Evolutionary conservation across 192 early-diverging fungal genomes (phyloP), one percentile per base, ranked within the genome.

Genomic region (Entomortierella chlamydospora): DNA sequence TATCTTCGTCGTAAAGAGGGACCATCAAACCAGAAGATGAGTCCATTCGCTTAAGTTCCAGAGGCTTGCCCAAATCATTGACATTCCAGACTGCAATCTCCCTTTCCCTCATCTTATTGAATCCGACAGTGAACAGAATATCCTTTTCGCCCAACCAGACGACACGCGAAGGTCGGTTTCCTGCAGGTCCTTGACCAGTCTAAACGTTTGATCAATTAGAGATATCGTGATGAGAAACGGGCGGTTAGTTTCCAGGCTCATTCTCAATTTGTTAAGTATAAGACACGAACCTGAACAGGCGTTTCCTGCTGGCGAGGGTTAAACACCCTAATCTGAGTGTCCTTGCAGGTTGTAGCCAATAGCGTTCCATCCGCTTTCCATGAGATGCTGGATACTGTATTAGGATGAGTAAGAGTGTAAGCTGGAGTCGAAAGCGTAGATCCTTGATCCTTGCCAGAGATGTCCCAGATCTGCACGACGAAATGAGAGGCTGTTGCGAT

Each of bases 1-100:
- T 95, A 69, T 97, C 96, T 42, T 88, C 83, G 68, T 97, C 96
- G 57, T 88, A 95, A 20, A 95, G 73, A 4, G 95, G 93, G 13
- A 90, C 73, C 20, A 93, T 69, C 7, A 91, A 64, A n/a, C 93
- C 92, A 11, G 90, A 88, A 4, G 91, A 91, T 1, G 89, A 86
- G 57, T 94, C 94, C 29, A 96, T 62, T 22, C 78, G 82, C 15
- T 83, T 80, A 13, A 89, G 73, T 15, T 83, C 83, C 26, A 95
- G 50, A 1, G 95, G 90, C 13, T 71, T 84, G 13, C 68, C 58
- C 28, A 93, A 72, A 25, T 89, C 85, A 31, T 92, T 85, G 3
- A 85, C 74, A 68, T 95, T 94, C 94, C 94, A 97, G 20, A 97
- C 41, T 20, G 89, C 89, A 11, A 85, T 86, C 73, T 95, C 91